Conservation (phyloP, 2,329 filamentous ascomycete species). For the Arachnopeziza araneosa region DNA sequence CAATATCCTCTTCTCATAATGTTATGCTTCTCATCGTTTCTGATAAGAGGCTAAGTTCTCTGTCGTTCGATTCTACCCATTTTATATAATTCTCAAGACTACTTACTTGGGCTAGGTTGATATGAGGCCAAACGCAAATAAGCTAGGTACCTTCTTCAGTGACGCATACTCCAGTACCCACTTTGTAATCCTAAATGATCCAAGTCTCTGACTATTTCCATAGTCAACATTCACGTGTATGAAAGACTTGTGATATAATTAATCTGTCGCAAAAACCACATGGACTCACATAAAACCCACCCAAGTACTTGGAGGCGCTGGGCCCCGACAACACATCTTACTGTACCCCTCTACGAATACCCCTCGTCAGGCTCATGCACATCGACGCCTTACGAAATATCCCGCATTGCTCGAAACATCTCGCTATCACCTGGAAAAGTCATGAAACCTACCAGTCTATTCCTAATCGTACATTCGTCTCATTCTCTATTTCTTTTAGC, state of each 20-base stretch:
- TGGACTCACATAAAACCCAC: too few relatives aligned
- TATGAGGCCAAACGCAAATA: too few relatives aligned
- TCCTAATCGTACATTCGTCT: slow-evolving; percentile 13
- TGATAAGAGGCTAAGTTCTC: neutral
- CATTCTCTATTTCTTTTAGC: neutral
- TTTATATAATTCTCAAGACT: neutral
- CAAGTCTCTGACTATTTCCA: too few relatives aligned
- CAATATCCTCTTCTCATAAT: neutral
- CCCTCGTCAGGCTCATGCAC: neutral
- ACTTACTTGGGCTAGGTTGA: too few relatives aligned
- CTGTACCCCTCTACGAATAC: too few relatives aligned
- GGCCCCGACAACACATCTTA: neutral
- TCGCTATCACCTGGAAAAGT: neutral
- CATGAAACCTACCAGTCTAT: slow-evolving; percentile 10
- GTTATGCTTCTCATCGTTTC: neutral
- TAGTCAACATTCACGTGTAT: too few relatives aligned
- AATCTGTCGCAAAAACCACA: too few relatives aligned
- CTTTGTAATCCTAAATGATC: too few relatives aligned
- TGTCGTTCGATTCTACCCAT: neutral
- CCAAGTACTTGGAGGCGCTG: too few relatives aligned
- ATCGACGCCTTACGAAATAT: neutral
- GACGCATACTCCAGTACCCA: too few relatives aligned
- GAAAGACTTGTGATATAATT: too few relatives aligned
- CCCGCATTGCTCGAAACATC: neutral
- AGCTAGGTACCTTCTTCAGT: too few relatives aligned